Evolutionary conservation across 345 rosid genomes (phyloP), one percentile per base, ranked within the genome.

Genomic region (Moricandia arvensis): DNA sequence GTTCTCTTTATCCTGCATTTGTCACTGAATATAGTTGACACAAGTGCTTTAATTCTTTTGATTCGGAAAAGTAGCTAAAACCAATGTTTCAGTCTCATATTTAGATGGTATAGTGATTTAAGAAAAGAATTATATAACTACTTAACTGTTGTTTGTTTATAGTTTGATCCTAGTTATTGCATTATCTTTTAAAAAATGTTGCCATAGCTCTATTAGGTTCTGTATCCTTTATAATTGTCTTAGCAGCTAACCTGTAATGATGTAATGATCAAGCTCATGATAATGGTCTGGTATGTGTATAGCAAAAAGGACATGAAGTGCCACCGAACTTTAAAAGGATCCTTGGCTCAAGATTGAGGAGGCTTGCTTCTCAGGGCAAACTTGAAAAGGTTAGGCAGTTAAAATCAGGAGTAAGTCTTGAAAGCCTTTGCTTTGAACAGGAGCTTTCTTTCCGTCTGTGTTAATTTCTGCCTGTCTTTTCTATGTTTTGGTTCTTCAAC

Each of bases 351-450:
- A 91, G 87, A 74, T 83, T 90, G 82, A 85, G 93, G 76, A 85
- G 89, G 76, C 90, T 91, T 69, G 92, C 88, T 74, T 74, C 82
- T 15, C 89, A 87, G 80, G 87, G 87, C 45, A 91, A 88, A 83
- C 83, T 90, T n/a, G 87, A 84, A 83, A 88, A 85, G 96, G 97
- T 90, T 75, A 79, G 82, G 76, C 66, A 74, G 43, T 79, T 59
- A 63, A 75, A 64, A 69, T 75, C 71, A 73, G 63, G 37, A 57
- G 75, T 63, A 75, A 79, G 82, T 73, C 66, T 69, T 65, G 59
- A 57, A 77, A 67, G 74, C 77, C 77, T n/a, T 63, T 63, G 80
- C 51, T 76, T 41, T 43, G 57, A 57, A 63, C 53, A 77, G 65
- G 45, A 65, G 60, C 54, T 72, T 59, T 61, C 11, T 51, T 72